Evolutionary conservation across 2,329 filamentous ascomycete genomes (phyloP), one percentile per base, ranked within the genome.

Genomic region (Aspergillus clavatus): DNA sequence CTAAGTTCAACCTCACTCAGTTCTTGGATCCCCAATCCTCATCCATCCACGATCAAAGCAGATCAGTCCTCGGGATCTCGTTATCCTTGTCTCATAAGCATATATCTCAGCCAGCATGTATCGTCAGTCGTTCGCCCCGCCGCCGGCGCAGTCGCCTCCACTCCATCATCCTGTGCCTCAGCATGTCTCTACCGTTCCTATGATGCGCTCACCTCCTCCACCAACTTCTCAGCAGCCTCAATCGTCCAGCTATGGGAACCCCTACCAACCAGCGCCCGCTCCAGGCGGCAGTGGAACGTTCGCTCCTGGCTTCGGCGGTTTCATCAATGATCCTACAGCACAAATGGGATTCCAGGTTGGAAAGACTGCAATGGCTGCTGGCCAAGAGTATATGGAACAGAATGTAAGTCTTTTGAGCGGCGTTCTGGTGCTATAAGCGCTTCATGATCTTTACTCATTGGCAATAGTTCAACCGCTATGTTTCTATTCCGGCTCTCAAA

Each of bases 111-210:
- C 38, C 53, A 60, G 29, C 50, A 96, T 96, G 91, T 91, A 96
- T 73, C 86, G 89, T 67, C 78, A 84, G 65, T 77, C 82, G 43
- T 95, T 93, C 73, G 82, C 82, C 69, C 87, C 90, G 63, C 76
- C 79, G 54, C 81, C 81, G 23, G 81, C 82, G 48, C 81, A 84
- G 59, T 95, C 89, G 65, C 91, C 90, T 66, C 90, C 91, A 55
- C 83, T 97, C 59, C 93, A 97, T 71, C 93, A 97, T 68, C 93
- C 93, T 47, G 89, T 97, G 47, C 93, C 93, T 51, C 93, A 98
- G 71, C 93, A 98, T 77, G 91, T 97, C 61, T 97, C 93, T 64
- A 95, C 90, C 47, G 93, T 98, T 40, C 93, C 93, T 36, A 93
- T 97, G 73, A 83, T 98, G 67, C 84, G 94, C 69, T 97, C 93